Evolutionary conservation across 805 yeast species (phyloP), one percentile per base, ranked within the genome.

Genomic region (Millerago galiae): DNA sequence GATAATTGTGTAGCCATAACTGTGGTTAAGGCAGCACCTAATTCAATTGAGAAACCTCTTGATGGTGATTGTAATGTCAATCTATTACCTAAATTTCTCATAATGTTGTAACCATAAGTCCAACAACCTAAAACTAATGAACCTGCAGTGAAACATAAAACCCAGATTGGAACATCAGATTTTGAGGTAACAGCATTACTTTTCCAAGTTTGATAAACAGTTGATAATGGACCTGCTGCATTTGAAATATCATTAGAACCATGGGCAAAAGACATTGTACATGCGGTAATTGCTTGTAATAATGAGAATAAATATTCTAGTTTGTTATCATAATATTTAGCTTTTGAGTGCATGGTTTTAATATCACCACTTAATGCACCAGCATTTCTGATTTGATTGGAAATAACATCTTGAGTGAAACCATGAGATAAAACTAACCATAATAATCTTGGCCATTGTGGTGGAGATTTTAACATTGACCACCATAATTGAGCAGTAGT

Each of bases 221-320:
- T 72, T 35, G 88, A 66, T 52, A 81, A 68, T 28, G 91, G 90
- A 50, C 88, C 90, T 27, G 84, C 74, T 31, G 91, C 89, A 53
- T 83, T 83, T 38, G 88, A 73, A 48, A 83, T 81, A 63, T 83
- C 91, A 56, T 83, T 83, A 32, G 91, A 81, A 43, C 91, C 91
- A 56, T 83, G 91, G 7, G 90, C 86, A 61, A 83, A 81, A 2
- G 90, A 82, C 82, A 82, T 81, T 39, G 88, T 82, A 51, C 79
- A 74, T 13, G 91, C 90, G 34, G 90, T 82, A 48, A 82, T 62
- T 40, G 78, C 81, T 63, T 83, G 91, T 42, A 81, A 65, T 48
- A 81, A 66, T 4, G 90, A 76, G 59, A 75, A 83, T 49, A 83
- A 61, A 59, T 72, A 79, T 63, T 83, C 91, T 44, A 79, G 66